Base-by-base conservation (phyloP, 768 basidiomycete genomes). In the Lentinula sp. region DNA sequence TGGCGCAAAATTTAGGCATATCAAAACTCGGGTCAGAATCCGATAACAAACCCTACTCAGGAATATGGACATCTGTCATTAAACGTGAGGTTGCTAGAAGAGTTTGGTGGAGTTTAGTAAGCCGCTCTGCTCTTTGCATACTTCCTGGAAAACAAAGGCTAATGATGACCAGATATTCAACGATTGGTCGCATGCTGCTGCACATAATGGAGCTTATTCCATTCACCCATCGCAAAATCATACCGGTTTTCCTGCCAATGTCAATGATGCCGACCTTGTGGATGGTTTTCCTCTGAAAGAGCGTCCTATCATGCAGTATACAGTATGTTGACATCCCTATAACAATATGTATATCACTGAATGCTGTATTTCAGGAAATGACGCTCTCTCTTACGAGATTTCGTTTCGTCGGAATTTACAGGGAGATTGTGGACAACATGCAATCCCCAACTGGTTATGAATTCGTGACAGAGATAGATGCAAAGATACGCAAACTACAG, bases 161-260 rank as follows among this genome's bases (percentile, higher is more conserved):
- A 9, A 49, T 57, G 8, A 31, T 8, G 32, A 18, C 51, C 16
- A 70, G 69, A 64, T 70, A n/a, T 66, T 66, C 49, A 64, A 67
- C 46, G 70, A 70, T 56, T 70, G 70, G 70, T 68, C 70, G 1
- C 65, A 69, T 60, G 68, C 70, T 18, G 65, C 66, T 37, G 70
- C 70, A 3, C 67, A 70, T 42, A 64, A 70, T 42, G 67, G 68
- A 11, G 63, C 67, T 7, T 70, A 70, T 45, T 65, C 70, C 4
- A 64, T 70, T 11, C 70, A 70, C 51, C 70, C 70, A 32, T 65
- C 64, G 28, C 70, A 70, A 57, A 70, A 70, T 58, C 70, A 68
- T 43, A 70, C 70, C 16, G 67, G 66, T 2, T 63, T 64, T 46
- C 70, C 70, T 34, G 65, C 65, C 7, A 70, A 70, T 53, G 62